phyloP scores from a whole-genome alignment of 192 early-diverging fungal species.

The Diversispora eburnea region DNA sequence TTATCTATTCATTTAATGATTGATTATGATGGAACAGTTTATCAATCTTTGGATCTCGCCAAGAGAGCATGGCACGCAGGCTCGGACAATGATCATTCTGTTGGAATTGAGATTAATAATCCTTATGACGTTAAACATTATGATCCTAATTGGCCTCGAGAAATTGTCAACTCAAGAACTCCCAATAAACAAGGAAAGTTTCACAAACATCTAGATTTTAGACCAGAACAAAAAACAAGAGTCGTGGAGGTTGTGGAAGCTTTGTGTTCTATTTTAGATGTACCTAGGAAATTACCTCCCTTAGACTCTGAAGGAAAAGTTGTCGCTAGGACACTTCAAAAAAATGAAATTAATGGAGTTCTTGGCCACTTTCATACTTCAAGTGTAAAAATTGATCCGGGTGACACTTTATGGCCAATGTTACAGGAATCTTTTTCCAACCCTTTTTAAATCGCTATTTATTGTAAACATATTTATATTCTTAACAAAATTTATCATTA shows the following conservation, averaged over 20 bases:
- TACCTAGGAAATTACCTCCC: neutral
- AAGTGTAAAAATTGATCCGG: neutral
- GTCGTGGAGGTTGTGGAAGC: neutral
- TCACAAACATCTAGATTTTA: conserved; percentile 3
- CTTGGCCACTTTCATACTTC: neutral
- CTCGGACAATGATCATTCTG: neutral
- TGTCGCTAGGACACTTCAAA: neutral
- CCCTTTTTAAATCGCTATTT: neutral
- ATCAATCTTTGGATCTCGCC: neutral
- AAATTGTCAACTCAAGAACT: neutral
- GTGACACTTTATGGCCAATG: neutral
- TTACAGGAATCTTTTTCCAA: neutral
- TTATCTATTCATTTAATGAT: neutral
- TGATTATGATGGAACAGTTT: conserved; percentile 1
- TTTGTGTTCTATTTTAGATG: neutral
- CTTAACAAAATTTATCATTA: neutral
- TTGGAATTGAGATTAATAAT: conserved; percentile 9
- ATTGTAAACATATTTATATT: no score
- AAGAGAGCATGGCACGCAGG: neutral
- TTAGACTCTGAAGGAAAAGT: neutral
- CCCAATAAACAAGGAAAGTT: neutral
- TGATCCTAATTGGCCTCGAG: neutral
- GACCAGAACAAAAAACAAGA: neutral
- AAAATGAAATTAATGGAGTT: neutral
- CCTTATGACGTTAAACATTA: neutral